Conservation (phyloP, 495 filamentous ascomycete genomes). For the Parathielavia hyrcaniae region DNA sequence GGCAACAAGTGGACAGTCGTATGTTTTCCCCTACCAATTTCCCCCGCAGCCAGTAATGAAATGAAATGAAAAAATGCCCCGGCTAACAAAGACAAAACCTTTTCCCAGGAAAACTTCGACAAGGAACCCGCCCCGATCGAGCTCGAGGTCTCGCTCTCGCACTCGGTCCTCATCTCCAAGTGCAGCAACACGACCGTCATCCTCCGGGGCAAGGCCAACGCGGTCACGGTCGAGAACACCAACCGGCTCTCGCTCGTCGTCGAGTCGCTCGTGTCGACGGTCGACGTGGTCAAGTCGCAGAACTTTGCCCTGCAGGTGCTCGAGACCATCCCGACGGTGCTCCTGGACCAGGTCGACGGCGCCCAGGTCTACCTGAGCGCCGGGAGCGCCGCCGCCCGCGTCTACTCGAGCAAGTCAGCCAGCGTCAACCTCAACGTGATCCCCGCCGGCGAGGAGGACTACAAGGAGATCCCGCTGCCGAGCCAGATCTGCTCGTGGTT, state of each 20-base stretch:
- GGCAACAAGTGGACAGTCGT: constrained; percentile 93
- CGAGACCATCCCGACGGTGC: constrained; percentile 65
- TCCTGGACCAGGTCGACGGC: constrained; percentile 90
- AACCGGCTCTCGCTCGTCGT: constrained; percentile 75
- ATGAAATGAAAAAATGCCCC: too few relatives aligned
- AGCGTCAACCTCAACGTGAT: constrained; percentile 80
- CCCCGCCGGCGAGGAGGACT: constrained; percentile 62
- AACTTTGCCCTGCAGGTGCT: constrained; percentile 89
- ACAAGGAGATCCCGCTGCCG: constrained; percentile 76
- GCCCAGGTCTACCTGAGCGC: constrained; percentile 78
- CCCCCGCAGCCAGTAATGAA: neutral
- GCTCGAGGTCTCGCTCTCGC: constrained; percentile 70
- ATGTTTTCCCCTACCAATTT: constrained; percentile 14
- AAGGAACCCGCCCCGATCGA: constrained; percentile 64
- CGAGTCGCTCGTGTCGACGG: constrained; percentile 79
- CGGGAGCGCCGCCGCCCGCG: constrained; percentile 66
- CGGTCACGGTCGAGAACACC: constrained; percentile 88
- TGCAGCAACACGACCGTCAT: constrained; percentile 89
- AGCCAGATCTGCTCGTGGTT: constrained; percentile 82
- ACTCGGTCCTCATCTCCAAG: constrained; percentile 84
- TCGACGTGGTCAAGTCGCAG: constrained; percentile 89
- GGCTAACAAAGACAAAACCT: neutral
- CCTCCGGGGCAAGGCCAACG: constrained; percentile 86
- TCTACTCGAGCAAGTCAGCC: constrained; percentile 81
- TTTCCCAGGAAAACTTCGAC: constrained; percentile 88